A percentile compares a stretch with the other conserved stretches of the same genome.
These are phyloP conservation scores for Brassica rapa DNA, from an alignment of 345 rosid genomes.

Conservation along the genomic window DNA sequence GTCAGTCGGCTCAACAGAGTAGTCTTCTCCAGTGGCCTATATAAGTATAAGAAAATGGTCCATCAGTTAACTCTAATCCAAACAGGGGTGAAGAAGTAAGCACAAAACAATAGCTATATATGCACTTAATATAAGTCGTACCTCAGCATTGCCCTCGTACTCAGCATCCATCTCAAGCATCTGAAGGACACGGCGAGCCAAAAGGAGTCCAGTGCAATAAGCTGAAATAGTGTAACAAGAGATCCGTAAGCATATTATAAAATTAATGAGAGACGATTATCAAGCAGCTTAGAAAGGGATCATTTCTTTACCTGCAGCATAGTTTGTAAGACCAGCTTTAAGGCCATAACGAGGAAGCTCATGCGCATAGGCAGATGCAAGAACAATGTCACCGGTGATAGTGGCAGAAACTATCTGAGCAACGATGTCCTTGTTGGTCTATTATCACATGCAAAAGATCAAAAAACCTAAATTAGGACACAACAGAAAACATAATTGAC, in stretches of 20 bases:
- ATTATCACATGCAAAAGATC: neutral
- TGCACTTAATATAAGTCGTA: neutral
- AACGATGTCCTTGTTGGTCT: slow-evolving; percentile 32
- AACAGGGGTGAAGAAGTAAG: neutral
- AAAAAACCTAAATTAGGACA: neutral
- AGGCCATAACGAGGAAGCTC: slow-evolving; percentile 30
- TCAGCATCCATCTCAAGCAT: slow-evolving; percentile 37
- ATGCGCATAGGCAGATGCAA: slow-evolving; percentile 35
- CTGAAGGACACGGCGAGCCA: slow-evolving; percentile 35
- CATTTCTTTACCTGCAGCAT: slow-evolving; percentile 25
- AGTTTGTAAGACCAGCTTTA: slow-evolving; percentile 27
- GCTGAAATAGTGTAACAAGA: neutral
- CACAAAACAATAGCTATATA: neutral
- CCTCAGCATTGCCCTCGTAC: slow-evolving; percentile 32
- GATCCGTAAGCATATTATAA: neutral
- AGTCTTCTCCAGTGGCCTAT: slow-evolving; percentile 88
- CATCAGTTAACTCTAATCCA: neutral
- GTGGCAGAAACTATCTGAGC: slow-evolving; percentile 36
- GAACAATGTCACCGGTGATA: slow-evolving; percentile 33
- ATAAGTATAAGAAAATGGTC: neutral
- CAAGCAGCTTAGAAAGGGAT: neutral
- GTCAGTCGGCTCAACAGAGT: slow-evolving; percentile 66
- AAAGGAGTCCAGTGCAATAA: slow-evolving; percentile 31
- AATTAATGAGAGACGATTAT: neutral
- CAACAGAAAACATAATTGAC: neutral